phyloP scores from a whole-genome alignment of 768 basidiomycete species.

The Hygrophorus pudorinus region DNA sequence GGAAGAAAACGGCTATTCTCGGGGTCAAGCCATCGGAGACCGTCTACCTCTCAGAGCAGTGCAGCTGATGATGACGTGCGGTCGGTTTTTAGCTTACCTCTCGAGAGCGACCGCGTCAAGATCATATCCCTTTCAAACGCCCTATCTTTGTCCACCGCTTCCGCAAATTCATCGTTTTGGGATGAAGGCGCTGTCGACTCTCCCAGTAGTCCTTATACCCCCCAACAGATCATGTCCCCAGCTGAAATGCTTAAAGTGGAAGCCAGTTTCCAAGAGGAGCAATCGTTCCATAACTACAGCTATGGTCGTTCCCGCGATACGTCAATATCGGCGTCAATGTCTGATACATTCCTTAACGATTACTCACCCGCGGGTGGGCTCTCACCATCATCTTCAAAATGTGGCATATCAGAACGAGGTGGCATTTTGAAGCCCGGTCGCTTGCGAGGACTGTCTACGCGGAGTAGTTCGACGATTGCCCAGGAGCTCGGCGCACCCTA shows the following conservation, averaged over 20 bases:
- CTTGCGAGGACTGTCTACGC: constrained; percentile 7
- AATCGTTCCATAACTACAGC: constrained; percentile 11
- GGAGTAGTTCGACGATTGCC: constrained; percentile 13
- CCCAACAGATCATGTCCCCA: constrained; percentile 59
- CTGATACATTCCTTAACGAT: constrained; percentile 23
- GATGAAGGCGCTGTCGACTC: constrained; percentile 32
- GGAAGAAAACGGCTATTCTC: constrained; percentile 56
- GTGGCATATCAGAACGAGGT: constrained; percentile 10
- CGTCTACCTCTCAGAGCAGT: constrained; percentile 37
- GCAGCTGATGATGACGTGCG: constrained; percentile 41
- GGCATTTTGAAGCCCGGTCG: neutral
- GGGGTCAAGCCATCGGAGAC: constrained; percentile 39
- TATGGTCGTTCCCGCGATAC: constrained; percentile 21
- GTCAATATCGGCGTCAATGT: constrained; percentile 31
- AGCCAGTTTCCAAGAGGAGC: constrained; percentile 31
- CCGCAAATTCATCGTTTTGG: constrained; percentile 32
- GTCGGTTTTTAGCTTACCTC: constrained; percentile 45
- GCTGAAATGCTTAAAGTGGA: constrained; percentile 56
- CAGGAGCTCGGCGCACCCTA: constrained; percentile 13
- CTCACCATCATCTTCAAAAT: constrained; percentile 19
- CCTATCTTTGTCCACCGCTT: constrained; percentile 15
- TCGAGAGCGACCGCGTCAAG: constrained; percentile 27
- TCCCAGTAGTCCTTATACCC: constrained; percentile 31
- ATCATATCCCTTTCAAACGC: constrained; percentile 12
- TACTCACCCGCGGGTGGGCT: constrained; percentile 15